These are phyloP conservation scores for Lachnum nothofagi DNA, from an alignment of 2,329 filamentous ascomycete genomes.

Conservation along the genomic window DNA sequence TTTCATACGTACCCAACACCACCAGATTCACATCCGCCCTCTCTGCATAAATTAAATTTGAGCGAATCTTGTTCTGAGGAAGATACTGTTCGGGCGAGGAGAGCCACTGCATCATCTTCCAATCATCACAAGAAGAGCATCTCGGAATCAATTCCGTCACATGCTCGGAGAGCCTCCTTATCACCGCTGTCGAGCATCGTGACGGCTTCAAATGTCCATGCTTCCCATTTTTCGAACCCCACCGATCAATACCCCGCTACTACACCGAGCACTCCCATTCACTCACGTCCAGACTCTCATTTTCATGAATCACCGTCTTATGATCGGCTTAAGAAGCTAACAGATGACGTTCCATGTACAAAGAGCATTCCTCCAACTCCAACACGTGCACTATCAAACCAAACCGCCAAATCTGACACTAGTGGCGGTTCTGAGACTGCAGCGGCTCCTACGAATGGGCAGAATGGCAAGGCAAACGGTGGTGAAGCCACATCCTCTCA, in stretches of 20 bases:
- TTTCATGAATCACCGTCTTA: conserved; percentile 55
- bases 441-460: conserved; percentile 25
- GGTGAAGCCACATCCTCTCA: conserved; percentile 24
- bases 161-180: conserved; percentile 41
- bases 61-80: conserved; percentile 37
- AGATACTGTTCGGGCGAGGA: conserved; percentile 35
- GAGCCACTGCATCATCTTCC: conserved; percentile 29
- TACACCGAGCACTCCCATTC: conserved; percentile 48
- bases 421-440: conserved; percentile 30
- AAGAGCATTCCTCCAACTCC: conserved; percentile 94
- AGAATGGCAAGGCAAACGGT: conserved; percentile 42
- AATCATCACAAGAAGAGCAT: conserved; percentile 38
- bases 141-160: conserved; percentile 41
- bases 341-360: conserved; percentile 61
- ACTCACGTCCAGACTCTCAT: conserved; percentile 42
- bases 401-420: conserved; percentile 46
- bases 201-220: conserved; percentile 58
- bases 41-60: conserved; percentile 41
- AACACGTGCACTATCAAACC: conserved; percentile 68
- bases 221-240: conserved; percentile 65
- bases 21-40: conserved; percentile 47
- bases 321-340: conserved; percentile 80
- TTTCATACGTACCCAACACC: conserved; percentile 52
- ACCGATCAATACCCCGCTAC: conserved; percentile 49
- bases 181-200: conserved; percentile 60